Evolutionary conservation across 768 basidiomycete species (phyloP).

Genomic region (Calocybe cyanea): DNA sequence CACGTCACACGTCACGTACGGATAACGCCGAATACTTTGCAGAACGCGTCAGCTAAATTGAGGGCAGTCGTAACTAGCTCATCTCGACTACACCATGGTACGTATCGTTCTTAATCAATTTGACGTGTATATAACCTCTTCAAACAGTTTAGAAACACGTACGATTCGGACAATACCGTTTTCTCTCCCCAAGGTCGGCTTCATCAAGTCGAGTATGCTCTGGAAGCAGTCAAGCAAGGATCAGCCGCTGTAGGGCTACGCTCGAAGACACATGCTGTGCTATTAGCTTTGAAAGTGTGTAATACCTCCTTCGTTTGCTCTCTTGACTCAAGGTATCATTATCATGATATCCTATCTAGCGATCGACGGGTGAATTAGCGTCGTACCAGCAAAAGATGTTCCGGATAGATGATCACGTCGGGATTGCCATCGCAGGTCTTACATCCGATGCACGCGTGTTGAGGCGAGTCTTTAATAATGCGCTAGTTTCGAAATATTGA

Average conservation of each 20-base stretch:
- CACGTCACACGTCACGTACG: constrained; percentile 12
- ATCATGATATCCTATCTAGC: constrained; percentile 38
- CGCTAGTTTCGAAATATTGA: neutral
- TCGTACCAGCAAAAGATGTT: constrained; percentile 99
- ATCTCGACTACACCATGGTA: constrained; percentile 33
- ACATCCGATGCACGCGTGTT: constrained; percentile 97
- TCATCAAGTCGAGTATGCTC: constrained; percentile 97
- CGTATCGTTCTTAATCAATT: constrained; percentile 4
- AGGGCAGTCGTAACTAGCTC: constrained; percentile 1
- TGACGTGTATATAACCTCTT: constrained; percentile 22
- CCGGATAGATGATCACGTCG: constrained; percentile 98
- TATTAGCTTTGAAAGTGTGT: constrained; percentile 88
- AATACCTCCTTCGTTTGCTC: no score
- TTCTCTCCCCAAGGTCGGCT: constrained; percentile 95
- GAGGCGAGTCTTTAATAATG: constrained; percentile 51
- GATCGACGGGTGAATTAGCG: constrained; percentile 96
- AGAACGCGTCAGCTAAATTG: constrained; percentile 25
- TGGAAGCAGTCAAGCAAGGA: constrained; percentile 99
- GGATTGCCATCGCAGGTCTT: constrained; percentile 99
- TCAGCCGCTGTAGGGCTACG: constrained; percentile 97
- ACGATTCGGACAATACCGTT: constrained; percentile 98
- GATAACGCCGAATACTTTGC: constrained; percentile 15
- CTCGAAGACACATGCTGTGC: constrained; percentile 91
- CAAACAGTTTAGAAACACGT: constrained; percentile 85
- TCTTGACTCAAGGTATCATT: neutral